Base-by-base conservation (phyloP, 257 asterid genomes). In the Voacanga thouarsii region DNA sequence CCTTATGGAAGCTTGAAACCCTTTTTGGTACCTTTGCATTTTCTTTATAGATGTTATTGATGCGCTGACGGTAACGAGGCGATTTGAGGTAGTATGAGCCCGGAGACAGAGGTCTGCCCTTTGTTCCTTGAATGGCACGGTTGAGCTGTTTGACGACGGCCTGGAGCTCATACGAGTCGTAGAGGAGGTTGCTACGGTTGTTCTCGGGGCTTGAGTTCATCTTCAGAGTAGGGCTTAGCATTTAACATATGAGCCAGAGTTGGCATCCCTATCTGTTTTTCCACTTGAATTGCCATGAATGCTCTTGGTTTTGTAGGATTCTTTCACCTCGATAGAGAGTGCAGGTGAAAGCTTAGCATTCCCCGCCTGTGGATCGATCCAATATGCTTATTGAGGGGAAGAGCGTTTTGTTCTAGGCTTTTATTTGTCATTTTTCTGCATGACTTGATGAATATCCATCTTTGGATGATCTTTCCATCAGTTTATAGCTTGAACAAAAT, bases 171-270 rank as follows among this genome's bases (percentile, higher is more conserved):
- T 65, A 88, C 0, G 90, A 88, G 82, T 92, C 94, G 37, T 87
- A 91, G 57, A 92, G 89, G 63, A 92, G 90, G 76, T 85, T 80
- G 90, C 95, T 91, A 16, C 82, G 74, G 28, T 87, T 80, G 85
- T 78, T 75, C 71, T 71, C 79, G 37, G 89, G 83, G 80, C 80
- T 86, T 23, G 19, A 23, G 21, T 68, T 43, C 26, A 41, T 76
- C 61, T 67, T 67, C 82, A 79, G 44, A 55, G 79, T 45, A 12
- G 88, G 90, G 69, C 81, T 84, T 60, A 76, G 56, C n/a, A 55
- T 2, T 2, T 55, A 19, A 55, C 5, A 55, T 33, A 84, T 68
- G 8, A 30, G 85, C 33, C 7, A 57, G 78, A 65, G 80, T 41
- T 75, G 78, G 49, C 18, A 47, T 76, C 50, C 41, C 16, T 59